Conservation (phyloP, 2,329 filamentous ascomycete species). For the Coniochaeta sp. region DNA sequence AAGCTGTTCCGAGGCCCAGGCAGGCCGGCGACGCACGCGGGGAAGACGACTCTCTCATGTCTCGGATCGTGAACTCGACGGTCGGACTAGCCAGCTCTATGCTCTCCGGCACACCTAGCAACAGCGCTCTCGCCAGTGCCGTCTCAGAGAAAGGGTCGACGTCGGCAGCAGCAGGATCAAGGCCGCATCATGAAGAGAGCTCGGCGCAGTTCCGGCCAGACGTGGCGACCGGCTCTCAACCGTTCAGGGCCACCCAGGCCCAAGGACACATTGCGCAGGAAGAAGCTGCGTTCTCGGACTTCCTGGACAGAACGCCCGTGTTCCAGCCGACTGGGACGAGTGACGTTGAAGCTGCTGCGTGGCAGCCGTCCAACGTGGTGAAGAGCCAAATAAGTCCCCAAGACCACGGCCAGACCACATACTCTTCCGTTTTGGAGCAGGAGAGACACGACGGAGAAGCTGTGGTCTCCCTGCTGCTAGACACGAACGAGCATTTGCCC, state of each 20-base stretch:
- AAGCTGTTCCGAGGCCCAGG: not conserved
- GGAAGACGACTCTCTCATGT: not conserved
- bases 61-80: constrained; percentile 15
- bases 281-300: constrained; percentile 28
- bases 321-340: constrained; percentile 12
- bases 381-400: not conserved
- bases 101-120: constrained; percentile 7
- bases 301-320: constrained; percentile 21
- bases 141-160: constrained; percentile 5
- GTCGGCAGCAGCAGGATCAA: not conserved
- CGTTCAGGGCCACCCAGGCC: constrained; percentile 19
- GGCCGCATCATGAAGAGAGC: constrained; percentile 16
- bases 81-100: constrained; percentile 16
- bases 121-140: constrained; percentile 2
- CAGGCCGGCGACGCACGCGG: not conserved
- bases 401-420: not conserved
- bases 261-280: constrained; percentile 20
- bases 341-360: constrained; percentile 12
- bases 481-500: constrained; percentile 15
- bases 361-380: not conserved
- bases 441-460: constrained; percentile 29
- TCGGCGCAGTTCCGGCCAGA: constrained; percentile 11
- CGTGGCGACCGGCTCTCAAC: constrained; percentile 5
- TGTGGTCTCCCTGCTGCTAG: constrained; percentile 29
- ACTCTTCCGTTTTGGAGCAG: constrained; percentile 22